Conservation (phyloP, 768 basidiomycete genomes). For the Kwoniella heveanensis region DNA sequence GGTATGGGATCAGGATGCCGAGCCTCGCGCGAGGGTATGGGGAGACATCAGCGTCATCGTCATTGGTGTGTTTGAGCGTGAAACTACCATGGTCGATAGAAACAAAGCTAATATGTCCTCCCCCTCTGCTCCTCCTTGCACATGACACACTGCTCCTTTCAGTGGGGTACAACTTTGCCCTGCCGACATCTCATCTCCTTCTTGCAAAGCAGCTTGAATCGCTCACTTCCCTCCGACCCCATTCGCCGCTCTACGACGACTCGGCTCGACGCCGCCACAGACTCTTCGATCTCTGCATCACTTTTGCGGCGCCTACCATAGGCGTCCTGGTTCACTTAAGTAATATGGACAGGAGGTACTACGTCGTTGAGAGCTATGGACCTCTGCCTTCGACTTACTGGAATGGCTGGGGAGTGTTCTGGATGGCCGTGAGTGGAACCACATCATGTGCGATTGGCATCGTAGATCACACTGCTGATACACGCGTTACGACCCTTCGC, state of each 20-base stretch:
- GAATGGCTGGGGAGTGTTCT: constrained; percentile 52
- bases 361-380: constrained; percentile 47
- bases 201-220: constrained; percentile 53
- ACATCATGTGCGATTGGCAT: no score
- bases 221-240: constrained; percentile 46
- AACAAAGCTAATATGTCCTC: no score
- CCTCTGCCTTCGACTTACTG: constrained; percentile 49
- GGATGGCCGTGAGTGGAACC: constrained; percentile 44
- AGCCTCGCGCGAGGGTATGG: constrained; percentile 43
- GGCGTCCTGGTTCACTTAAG: constrained; percentile 49
- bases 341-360: constrained; percentile 45
- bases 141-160: no score
- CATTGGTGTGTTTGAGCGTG: constrained; percentile 31
- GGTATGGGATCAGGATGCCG: constrained; percentile 40
- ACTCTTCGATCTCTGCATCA: constrained; percentile 40
- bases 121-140: no score
- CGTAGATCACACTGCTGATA: no score
- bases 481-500: not conserved
- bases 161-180: constrained; percentile 55
- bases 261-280: constrained; percentile 31
- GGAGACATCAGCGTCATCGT: constrained; percentile 42
- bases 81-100: no score
- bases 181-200: constrained; percentile 50
- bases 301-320: constrained; percentile 37
- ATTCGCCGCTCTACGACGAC: constrained; percentile 48